Evolutionary conservation across 2,329 filamentous ascomycete species (phyloP).

Genomic region (Spiromastix sp.): DNA sequence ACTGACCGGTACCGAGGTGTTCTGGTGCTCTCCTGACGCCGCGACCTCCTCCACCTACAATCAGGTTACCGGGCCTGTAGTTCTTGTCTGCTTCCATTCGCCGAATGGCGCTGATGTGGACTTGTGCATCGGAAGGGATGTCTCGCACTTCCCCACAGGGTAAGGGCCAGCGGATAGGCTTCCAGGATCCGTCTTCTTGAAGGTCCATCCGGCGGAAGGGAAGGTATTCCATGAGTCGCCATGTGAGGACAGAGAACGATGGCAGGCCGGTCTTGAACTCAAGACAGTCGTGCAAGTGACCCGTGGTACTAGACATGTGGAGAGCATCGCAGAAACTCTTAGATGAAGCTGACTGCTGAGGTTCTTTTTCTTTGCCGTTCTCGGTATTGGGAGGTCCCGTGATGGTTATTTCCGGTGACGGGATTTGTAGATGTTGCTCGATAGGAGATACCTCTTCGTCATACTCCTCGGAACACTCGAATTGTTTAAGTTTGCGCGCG

Average conservation of each 20-base stretch:
- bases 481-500: slow-evolving; percentile 52
- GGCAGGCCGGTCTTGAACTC: slow-evolving; percentile 52
- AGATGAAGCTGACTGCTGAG: slow-evolving; percentile 19
- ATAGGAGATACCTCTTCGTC: slow-evolving; percentile 28
- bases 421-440: slow-evolving; percentile 5
- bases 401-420: neutral
- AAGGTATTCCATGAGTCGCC: slow-evolving; percentile 73
- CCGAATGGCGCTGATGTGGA: slow-evolving; percentile 65
- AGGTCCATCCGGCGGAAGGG: slow-evolving; percentile 76
- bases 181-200: slow-evolving; percentile 62
- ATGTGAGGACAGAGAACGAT: slow-evolving; percentile 48
- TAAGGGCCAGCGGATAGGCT: slow-evolving; percentile 68
- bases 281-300: slow-evolving; percentile 60
- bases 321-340: slow-evolving; percentile 48
- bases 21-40: slow-evolving; percentile 53
- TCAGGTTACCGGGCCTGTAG: slow-evolving; percentile 70
- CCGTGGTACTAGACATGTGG: slow-evolving; percentile 42
- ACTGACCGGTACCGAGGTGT: slow-evolving; percentile 58
- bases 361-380: slow-evolving; percentile 7
- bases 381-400: slow-evolving; percentile 1
- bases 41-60: slow-evolving; percentile 66
- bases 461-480: slow-evolving; percentile 50
- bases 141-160: slow-evolving; percentile 69
- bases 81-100: slow-evolving; percentile 53
- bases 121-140: slow-evolving; percentile 57